Base-by-base conservation (phyloP, 257 asterid genomes). In the Leonotis leonurus region DNA sequence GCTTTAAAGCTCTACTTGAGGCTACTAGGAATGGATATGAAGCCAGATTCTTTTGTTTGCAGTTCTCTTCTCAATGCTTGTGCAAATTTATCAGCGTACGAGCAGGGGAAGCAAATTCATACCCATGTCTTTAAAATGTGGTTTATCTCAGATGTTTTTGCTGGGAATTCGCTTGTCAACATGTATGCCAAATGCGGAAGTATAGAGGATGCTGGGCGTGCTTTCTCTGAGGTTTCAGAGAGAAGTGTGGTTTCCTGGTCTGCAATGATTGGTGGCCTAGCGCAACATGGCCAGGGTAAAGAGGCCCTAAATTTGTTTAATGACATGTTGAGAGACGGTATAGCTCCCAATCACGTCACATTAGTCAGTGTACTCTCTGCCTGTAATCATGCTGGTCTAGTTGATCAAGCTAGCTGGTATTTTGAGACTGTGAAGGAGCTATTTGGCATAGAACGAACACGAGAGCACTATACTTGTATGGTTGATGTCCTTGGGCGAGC, bases 161-260 rank as follows among this genome's bases (percentile, higher is more conserved):
- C n/a, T n/a, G n/a, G n/a, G n/a, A n/a, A n/a, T n/a, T n/a, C n/a
- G n/a, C n/a, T n/a, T n/a, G n/a, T n/a, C n/a, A n/a, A n/a, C n/a
- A n/a, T 86, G 95, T 86, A 84, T 64, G 92, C 95, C 26, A 86
- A 84, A 76, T 84, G 92, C 60, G 95, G 95, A 56, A 75, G 92
- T 30, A 70, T 86, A 65, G 83, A 83, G 56, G 95, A 86, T 27
- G 87, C 95, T 0, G 75, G 64, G 16, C 60, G 32, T 22, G 84
- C 84, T 58, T 86, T 86, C 69, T 67, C 64, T 14, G 83, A 74
- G 77, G 83, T 86, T 52, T 64, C 70, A 22, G 71, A 78, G 62
- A 83, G 55, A 78, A 79, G 77, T n/a, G n/a, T n/a, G n/a, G n/a
- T n/a, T n/a, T n/a, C n/a, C n/a, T n/a, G n/a, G n/a, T n/a, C n/a